Evolutionary conservation across 1,139 yeast genomes (phyloP).

Genomic region (Saccharomyces hybrid): DNA sequence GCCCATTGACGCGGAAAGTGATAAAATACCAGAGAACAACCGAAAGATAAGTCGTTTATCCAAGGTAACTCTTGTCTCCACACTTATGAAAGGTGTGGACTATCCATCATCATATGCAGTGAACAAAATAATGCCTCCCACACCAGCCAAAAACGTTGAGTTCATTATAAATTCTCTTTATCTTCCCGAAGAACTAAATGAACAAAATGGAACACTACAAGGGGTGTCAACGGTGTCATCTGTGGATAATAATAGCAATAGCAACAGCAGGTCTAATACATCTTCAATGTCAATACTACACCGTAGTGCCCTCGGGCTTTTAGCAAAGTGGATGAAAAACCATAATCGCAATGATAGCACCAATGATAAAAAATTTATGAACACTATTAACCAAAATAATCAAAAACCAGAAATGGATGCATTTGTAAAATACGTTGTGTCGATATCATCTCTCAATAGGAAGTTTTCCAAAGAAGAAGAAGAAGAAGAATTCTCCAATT

Average conservation of each 20-base stretch:
- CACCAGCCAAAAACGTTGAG: conserved; percentile 62
- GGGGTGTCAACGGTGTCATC: neutral
- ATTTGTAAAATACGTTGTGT: conserved; percentile 35
- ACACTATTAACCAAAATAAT: neutral
- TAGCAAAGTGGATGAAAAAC: conserved; percentile 28
- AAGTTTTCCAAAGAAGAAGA: conserved; percentile 6
- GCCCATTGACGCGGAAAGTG: neutral
- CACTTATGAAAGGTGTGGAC: conserved; percentile 30
- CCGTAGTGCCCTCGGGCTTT: conserved; percentile 23
- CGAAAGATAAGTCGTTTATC: conserved; percentile 13
- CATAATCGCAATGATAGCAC: conserved; percentile 11
- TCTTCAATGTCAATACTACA: conserved; percentile 7
- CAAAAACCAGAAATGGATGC: conserved; percentile 28
- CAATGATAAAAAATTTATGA: neutral
- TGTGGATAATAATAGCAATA: conserved; percentile 1
- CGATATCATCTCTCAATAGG: conserved; percentile 32
- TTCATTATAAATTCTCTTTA: conserved; percentile 27
- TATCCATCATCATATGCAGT: conserved; percentile 38
- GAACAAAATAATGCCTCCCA: conserved; percentile 47
- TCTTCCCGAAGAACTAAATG: conserved; percentile 14
- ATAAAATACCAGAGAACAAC: neutral
- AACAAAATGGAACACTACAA: neutral
- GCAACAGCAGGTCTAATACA: neutral
- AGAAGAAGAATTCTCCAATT: conserved; percentile 19
- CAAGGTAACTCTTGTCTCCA: conserved; percentile 23